Conservation (phyloP, 2,329 filamentous ascomycete genomes). For the Uncinocarpus reesii region DNA sequence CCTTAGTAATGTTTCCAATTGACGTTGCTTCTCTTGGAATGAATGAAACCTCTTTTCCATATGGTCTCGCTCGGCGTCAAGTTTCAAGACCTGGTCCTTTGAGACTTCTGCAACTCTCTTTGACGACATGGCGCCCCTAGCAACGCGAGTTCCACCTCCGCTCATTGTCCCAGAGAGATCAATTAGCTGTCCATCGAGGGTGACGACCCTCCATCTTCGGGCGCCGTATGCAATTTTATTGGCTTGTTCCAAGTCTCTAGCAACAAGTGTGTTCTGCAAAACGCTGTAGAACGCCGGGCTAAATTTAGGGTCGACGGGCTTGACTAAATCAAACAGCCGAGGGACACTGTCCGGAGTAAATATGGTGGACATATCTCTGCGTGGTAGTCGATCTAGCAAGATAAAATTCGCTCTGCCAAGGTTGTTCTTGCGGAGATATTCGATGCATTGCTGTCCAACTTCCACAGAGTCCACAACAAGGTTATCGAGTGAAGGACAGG, state of each 20-base stretch:
- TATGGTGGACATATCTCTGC: constrained; percentile 66
- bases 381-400: constrained; percentile 74
- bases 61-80: constrained; percentile 76
- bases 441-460: constrained; percentile 93
- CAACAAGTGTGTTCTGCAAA: constrained; percentile 88
- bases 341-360: constrained; percentile 87
- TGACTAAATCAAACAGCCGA: constrained; percentile 84
- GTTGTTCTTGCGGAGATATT: constrained; percentile 94
- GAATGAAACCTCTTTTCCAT: constrained; percentile 73
- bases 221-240: constrained; percentile 95
- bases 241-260: constrained; percentile 83
- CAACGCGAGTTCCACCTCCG: constrained; percentile 82
- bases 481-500: constrained; percentile 82
- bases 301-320: constrained; percentile 78
- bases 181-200: constrained; percentile 86
- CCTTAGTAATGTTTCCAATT: constrained; percentile 63
- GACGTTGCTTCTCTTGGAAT: constrained; percentile 73
- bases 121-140: constrained; percentile 91
- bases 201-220: constrained; percentile 90
- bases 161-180: constrained; percentile 99
- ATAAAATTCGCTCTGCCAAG: constrained; percentile 96
- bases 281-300: constrained; percentile 88
- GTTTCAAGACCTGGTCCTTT: constrained; percentile 77
- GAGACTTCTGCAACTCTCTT: constrained; percentile 80
- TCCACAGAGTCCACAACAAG: constrained; percentile 96